These are phyloP conservation scores for Tolypocladium paradoxum DNA, from an alignment of 2,329 filamentous ascomycete genomes.

Conservation along the genomic window DNA sequence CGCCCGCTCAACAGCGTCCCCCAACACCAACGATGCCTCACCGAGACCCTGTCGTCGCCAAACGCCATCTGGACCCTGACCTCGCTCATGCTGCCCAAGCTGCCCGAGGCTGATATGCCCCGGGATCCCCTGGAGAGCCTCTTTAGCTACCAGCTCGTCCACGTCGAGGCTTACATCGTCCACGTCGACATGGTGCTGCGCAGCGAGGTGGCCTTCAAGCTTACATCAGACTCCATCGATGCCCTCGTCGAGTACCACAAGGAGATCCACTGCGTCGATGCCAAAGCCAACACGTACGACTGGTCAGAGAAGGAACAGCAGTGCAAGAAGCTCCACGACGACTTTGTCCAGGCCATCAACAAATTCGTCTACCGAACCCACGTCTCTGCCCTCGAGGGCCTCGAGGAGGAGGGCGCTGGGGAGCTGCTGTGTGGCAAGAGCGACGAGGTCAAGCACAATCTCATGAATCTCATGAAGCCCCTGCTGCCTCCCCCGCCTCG, in stretches of 20 bases:
- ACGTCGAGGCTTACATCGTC: conserved; percentile 94
- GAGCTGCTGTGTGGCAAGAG: conserved; percentile 86
- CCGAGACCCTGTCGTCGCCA: conserved; percentile 79
- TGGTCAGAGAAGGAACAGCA: conserved; percentile 97
- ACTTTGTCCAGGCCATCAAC: conserved; percentile 94
- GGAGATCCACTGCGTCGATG: conserved; percentile 85
- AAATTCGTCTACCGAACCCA: conserved; percentile 90
- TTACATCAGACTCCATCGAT: conserved; percentile 91
- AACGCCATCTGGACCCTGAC: conserved; percentile 93
- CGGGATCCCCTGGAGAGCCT: conserved; percentile 78
- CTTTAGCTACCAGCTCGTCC: conserved; percentile 86
- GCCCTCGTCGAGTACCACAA: conserved; percentile 91
- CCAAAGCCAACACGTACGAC: conserved; percentile 78
- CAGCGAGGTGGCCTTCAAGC: conserved; percentile 96
- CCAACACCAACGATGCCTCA: conserved; percentile 91
- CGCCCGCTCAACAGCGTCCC: conserved; percentile 92
- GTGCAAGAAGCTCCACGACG: conserved; percentile 93
- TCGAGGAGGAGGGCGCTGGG: conserved; percentile 92
- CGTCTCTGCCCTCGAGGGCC: conserved; percentile 79
- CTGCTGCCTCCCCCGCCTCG: conserved; percentile 78
- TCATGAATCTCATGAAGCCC: conserved; percentile 78
- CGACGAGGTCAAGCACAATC: conserved; percentile 82
- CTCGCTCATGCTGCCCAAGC: conserved; percentile 86
- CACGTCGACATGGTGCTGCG: conserved; percentile 98
- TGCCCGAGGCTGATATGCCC: conserved; percentile 72